phyloP scores from a whole-genome alignment of 2,329 filamentous ascomycete species.

The Nectriaceae sp. region DNA sequence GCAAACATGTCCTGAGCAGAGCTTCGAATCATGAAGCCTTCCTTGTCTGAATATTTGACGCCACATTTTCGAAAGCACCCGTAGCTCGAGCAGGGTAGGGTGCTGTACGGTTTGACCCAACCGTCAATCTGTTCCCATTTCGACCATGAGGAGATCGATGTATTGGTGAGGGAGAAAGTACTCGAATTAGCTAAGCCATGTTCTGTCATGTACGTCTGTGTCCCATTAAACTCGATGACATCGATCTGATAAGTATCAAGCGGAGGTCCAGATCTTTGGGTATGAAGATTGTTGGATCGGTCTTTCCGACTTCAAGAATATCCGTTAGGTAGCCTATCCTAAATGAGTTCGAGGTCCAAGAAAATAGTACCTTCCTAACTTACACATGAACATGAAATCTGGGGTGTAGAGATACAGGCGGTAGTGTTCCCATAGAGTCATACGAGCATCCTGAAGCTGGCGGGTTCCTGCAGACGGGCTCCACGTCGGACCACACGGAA shows the following conservation, averaged over 20 bases:
- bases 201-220: background rate
- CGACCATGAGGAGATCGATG: background rate
- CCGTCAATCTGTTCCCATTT: background rate
- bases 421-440: background rate
- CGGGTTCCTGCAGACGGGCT: background rate
- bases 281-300: background rate
- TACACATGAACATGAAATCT: background rate
- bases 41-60: background rate
- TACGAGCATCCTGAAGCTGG: background rate
- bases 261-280: background rate
- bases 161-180: background rate
- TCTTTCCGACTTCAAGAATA: background rate
- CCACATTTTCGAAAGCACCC: background rate
- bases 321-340: background rate
- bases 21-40: background rate
- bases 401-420: background rate
- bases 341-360: background rate
- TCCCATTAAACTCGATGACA: background rate
- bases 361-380: background rate
- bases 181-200: background rate
- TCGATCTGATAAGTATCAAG: background rate
- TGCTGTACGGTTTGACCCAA: background rate
- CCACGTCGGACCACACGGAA: background rate
- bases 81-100: background rate
- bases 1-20: background rate